Evolutionary conservation across 192 early-diverging fungal species (phyloP), one percentile per base, ranked within the genome.

Genomic region (Coemansia sp.): DNA sequence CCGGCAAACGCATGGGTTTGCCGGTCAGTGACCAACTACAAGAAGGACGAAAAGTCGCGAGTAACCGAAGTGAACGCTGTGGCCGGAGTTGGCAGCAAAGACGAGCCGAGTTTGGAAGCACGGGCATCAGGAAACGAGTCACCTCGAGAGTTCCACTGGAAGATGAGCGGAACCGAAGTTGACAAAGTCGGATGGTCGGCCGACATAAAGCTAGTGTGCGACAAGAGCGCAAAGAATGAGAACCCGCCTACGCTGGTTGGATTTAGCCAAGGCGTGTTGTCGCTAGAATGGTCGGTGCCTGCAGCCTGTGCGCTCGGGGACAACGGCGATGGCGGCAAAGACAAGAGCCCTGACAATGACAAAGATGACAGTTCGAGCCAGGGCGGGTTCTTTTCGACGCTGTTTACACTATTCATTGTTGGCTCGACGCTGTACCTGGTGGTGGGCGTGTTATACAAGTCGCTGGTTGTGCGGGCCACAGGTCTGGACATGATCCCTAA

Each of bases 401-500:
- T 82, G 39, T 60, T 73, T 32, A 67, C 73, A 12, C 50, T 82
- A 22, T 37, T 72, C 29, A 41, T 70, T 7, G 60, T 71, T 24
- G 53, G 52, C 6, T 56, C 70, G 11, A 17, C 59, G 29, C 56
- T 83, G 17, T 83, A 83, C 45, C 58, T 83, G 21, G 81, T 76
- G 15, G 61, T 83, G 38, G 81, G 81, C 59, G 61, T 74, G 17
- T 61, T 83, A 48, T 83, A 83, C 69, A 73, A 67, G 22, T 77
- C 62, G 29, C 54, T 76, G 23, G 66, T 78, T 9, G 75, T 71
- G 35, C 74, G 75, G 0, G 65, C 72, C n/a, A 48, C 35, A 22
- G 81, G 81, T 35, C 35, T 83, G 56, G 81, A 83, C 54, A 58
- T 83, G 54, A 66, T 83, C 43, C 81, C 81, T 1, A 76, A 83